These are phyloP conservation scores for Emiliania huxleyi DNA, from an alignment of 78 protist species.

Conservation along the genomic window DNA sequence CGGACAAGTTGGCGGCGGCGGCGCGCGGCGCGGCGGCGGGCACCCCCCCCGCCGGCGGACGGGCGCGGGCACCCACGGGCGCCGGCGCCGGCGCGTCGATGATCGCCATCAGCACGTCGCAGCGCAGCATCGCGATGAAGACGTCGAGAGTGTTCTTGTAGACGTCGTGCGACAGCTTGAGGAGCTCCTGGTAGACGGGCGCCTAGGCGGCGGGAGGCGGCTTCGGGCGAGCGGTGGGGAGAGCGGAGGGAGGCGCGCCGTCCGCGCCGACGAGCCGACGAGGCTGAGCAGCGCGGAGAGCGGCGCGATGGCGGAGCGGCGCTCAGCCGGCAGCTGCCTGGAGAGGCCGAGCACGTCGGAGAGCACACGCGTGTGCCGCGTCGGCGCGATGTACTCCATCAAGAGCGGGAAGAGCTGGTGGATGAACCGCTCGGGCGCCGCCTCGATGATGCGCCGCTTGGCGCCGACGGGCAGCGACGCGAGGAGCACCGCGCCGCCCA, in stretches of 20 bases:
- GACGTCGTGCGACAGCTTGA: background rate
- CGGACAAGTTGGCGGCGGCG: too few species aligned
- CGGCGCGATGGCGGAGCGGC: background rate
- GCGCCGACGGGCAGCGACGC: background rate
- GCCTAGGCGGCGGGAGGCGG: too few species aligned
- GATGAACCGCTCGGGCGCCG: background rate
- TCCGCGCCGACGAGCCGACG: too few species aligned
- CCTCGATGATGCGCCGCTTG: background rate
- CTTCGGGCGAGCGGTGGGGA: too few species aligned
- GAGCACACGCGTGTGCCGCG: background rate
- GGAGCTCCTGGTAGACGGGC: too few species aligned
- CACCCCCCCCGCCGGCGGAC: background rate
- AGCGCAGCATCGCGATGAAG: background rate
- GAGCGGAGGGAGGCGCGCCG: too few species aligned
- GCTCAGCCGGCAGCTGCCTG: background rate
- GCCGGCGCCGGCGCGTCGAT: background rate
- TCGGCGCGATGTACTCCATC: background rate
- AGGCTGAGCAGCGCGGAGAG: background rate
- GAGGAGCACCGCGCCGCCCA: background rate
- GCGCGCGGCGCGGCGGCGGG: too few species aligned
- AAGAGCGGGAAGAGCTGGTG: background rate
- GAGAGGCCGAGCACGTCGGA: background rate
- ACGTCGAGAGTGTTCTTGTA: background rate
- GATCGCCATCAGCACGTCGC: background rate
- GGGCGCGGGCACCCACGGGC: background rate